Evolutionary conservation across 2,329 filamentous ascomycete genomes (phyloP), one percentile per base, ranked within the genome.

Genomic region (Fusarium zealandicum): DNA sequence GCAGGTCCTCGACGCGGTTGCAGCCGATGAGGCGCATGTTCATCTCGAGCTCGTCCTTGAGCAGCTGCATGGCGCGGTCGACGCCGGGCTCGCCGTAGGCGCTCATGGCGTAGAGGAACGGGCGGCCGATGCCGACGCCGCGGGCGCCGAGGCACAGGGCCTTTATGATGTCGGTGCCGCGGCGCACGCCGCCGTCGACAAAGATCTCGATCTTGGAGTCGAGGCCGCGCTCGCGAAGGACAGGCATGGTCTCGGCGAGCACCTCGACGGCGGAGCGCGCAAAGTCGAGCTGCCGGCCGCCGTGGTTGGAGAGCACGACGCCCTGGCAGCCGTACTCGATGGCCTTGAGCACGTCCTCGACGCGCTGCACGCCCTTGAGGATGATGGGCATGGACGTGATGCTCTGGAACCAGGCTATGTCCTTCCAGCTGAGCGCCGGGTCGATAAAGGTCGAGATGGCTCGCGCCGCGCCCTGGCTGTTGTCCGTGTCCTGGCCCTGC

Each of bases 31-130:
- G 78, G 6, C 95, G 86, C 95, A 99, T 98, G 70, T 93, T 95
- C 93, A 98, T 98, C 78, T 96, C 92, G 85, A 99, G 90, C 82
- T 99, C 95, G 69, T 98, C 95, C 78, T 90, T 92, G 65, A 96
- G 82, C 53, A 96, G 78, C 75, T 92, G 89, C 89, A 98, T 96
- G 27, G 95, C 95, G 28, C 91, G 84, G 70, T 96, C 90, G 16
- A 98, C 93, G 60, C 95, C 95, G 3, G 88, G 81, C 54, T 91
- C 77, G 1, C 95, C 95, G 69, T 98, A 98, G 9, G 92, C 86
- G 59, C 88, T 90, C 93, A 99, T 98, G 69, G 95, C 93, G 71
- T 93, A 99, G 55, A 99, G 76, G 80, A 99, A 98, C 18, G 95
- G 95, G 5, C 95, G 82, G 4, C 95, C 95, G 66, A 99, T 96